Conservation (phyloP, 2,329 filamentous ascomycete species). For the Lachnellula occidentalis region DNA sequence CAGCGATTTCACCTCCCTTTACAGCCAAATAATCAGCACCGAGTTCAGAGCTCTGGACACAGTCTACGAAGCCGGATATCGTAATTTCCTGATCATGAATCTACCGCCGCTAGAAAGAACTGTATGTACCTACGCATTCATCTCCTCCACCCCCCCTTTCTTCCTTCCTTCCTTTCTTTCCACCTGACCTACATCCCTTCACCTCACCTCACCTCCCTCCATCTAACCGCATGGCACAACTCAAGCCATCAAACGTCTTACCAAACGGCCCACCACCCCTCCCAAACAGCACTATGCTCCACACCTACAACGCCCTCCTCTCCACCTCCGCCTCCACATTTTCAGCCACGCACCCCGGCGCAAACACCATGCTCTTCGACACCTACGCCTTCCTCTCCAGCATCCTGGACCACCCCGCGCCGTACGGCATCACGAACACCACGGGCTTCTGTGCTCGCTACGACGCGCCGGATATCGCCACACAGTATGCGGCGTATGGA, state of each 20-base stretch:
- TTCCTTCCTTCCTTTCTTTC: background rate
- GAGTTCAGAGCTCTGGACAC: conserved; percentile 38
- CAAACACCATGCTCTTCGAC: conserved; percentile 39
- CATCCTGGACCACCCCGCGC: conserved; percentile 37
- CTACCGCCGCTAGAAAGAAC: conserved; percentile 45
- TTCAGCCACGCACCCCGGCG: conserved; percentile 25
- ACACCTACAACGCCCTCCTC: conserved; percentile 39
- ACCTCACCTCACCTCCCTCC: background rate
- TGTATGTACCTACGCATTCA: conserved; percentile 2
- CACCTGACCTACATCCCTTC: too few species aligned
- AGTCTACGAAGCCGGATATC: conserved; percentile 39
- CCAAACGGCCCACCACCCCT: conserved; percentile 27
- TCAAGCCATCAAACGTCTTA: conserved; percentile 24
- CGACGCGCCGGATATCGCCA: conserved; percentile 40
- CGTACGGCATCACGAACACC: conserved; percentile 41
- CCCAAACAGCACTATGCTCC: conserved; percentile 43
- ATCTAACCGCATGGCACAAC: conserved; percentile 17
- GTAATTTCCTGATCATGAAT: conserved; percentile 44
- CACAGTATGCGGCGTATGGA: conserved; percentile 39
- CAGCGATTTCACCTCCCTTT: conserved; percentile 40
- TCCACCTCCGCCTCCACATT: conserved; percentile 12
- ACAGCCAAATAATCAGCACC: conserved; percentile 36
- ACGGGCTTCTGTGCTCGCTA: conserved; percentile 41
- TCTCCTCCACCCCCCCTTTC: background rate
- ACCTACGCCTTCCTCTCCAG: conserved; percentile 37